phyloP scores from a whole-genome alignment of 2,329 filamentous ascomycete species.

The Hawksworthiomyces lignivorus region DNA sequence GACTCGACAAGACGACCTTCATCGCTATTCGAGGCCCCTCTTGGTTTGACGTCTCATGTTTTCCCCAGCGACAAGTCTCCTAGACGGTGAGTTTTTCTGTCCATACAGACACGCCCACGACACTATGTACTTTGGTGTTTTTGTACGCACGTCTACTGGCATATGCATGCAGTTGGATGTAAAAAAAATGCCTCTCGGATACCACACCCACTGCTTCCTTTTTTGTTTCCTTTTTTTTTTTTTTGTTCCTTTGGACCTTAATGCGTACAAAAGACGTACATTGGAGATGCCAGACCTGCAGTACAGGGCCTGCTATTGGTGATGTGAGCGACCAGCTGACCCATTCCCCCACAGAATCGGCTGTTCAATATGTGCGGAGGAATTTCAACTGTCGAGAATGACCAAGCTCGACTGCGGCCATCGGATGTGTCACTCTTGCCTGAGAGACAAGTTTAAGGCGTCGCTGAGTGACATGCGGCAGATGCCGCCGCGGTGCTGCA shows the following conservation, averaged over 20 bases:
- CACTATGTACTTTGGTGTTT: background rate
- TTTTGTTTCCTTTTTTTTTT: too few relatives aligned
- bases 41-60: constrained; percentile 20
- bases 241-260: too few relatives aligned
- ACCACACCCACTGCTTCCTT: too few relatives aligned
- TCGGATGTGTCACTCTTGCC: constrained; percentile 70
- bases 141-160: background rate
- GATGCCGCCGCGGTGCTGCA: constrained; percentile 83
- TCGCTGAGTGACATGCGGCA: constrained; percentile 70
- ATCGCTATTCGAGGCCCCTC: constrained; percentile 26
- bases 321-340: too few relatives aligned
- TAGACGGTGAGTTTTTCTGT: constrained; percentile 17
- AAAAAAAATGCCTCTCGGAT: too few relatives aligned
- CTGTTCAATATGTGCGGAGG: constrained; percentile 67
- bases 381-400: constrained; percentile 54
- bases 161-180: background rate
- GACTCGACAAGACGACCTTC: constrained; percentile 28
- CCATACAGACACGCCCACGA: background rate
- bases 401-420: constrained; percentile 72
- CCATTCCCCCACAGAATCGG: constrained; percentile 43
- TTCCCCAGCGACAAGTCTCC: constrained; percentile 16
- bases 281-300: too few relatives aligned
- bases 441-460: constrained; percentile 66
- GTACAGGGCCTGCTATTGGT: too few relatives aligned
- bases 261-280: too few relatives aligned